Percentiles rank a stretch among this genome's conserved stretches.
Conservation (phyloP, 805 yeast genomes). For the Candida loeiensis region DNA sequence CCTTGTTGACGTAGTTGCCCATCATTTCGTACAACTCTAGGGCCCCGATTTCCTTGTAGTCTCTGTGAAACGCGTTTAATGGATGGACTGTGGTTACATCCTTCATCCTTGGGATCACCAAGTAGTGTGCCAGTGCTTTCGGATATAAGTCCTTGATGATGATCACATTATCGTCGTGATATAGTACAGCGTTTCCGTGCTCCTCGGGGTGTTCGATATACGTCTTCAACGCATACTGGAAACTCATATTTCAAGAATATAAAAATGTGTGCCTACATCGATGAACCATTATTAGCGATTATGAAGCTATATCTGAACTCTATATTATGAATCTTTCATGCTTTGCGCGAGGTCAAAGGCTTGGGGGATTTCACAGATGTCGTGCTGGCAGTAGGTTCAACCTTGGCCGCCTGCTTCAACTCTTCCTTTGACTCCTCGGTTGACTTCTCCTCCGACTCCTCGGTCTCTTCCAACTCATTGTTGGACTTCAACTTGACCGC, state of each 20-base stretch:
- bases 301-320: background rate
- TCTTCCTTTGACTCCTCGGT: conserved; percentile 1
- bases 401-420: background rate
- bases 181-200: conserved; percentile 36
- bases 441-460: conserved; percentile 12
- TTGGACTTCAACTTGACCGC: conserved; percentile 44
- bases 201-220: conserved; percentile 49
- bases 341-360: conserved; percentile 12
- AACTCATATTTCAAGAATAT: conserved; percentile 51
- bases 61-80: conserved; percentile 39
- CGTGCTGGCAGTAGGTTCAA: background rate
- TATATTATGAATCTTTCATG: background rate
- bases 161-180: conserved; percentile 48
- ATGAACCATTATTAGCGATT: too few species aligned
- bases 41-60: conserved; percentile 14
- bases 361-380: conserved; percentile 5
- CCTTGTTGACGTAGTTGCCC: conserved; percentile 34
- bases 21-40: conserved; percentile 25
- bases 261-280: too few species aligned
- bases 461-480: conserved; percentile 34
- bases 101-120: conserved; percentile 54
- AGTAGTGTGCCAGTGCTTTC: conserved; percentile 56
- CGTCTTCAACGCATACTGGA: conserved; percentile 43
- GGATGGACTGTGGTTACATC: conserved; percentile 49
- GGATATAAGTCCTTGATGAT: conserved; percentile 62